Evolutionary conservation across 2,329 filamentous ascomycete species (phyloP).

Genomic region (Xylaria arbuscula): DNA sequence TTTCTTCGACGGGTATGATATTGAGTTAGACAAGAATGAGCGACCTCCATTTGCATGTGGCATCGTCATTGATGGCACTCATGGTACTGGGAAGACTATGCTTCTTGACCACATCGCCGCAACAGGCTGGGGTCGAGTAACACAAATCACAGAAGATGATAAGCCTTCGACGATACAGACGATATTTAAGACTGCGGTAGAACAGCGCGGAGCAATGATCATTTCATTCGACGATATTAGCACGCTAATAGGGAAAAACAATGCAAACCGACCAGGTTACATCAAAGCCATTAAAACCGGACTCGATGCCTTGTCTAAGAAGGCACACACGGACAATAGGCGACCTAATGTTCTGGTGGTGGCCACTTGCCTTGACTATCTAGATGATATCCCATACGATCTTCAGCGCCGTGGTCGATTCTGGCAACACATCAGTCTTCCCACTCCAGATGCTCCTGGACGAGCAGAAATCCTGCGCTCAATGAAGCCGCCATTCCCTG

Average conservation of each 20-base stretch:
- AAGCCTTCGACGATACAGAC: slow-evolving; percentile 71
- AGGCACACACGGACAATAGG: slow-evolving; percentile 52
- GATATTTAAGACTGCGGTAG: slow-evolving; percentile 74
- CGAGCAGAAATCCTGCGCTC: slow-evolving; percentile 79
- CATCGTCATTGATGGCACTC: slow-evolving; percentile 81
- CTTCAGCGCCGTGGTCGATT: slow-evolving; percentile 76
- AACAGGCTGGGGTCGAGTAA: slow-evolving; percentile 76
- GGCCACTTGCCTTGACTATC: slow-evolving; percentile 76
- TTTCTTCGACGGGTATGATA: slow-evolving; percentile 68
- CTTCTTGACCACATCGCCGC: slow-evolving; percentile 75
- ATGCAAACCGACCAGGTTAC: slow-evolving; percentile 61
- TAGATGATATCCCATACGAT: slow-evolving; percentile 76
- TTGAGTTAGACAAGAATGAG: slow-evolving; percentile 50
- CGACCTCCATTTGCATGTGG: slow-evolving; percentile 60
- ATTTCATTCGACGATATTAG: slow-evolving; percentile 84
- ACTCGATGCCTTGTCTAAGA: slow-evolving; percentile 64
- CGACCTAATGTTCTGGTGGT: slow-evolving; percentile 75
- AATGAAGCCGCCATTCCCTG: slow-evolving; percentile 60
- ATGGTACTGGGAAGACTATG: slow-evolving; percentile 85
- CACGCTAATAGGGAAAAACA: slow-evolving; percentile 71
- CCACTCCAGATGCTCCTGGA: slow-evolving; percentile 77
- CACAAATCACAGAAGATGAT: slow-evolving; percentile 67
- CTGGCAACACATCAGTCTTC: slow-evolving; percentile 74
- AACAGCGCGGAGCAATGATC: slow-evolving; percentile 75
- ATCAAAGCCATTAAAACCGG: slow-evolving; percentile 64